Evolutionary conservation across 768 basidiomycete genomes (phyloP).

Genomic region (Tylopilus sp.): DNA sequence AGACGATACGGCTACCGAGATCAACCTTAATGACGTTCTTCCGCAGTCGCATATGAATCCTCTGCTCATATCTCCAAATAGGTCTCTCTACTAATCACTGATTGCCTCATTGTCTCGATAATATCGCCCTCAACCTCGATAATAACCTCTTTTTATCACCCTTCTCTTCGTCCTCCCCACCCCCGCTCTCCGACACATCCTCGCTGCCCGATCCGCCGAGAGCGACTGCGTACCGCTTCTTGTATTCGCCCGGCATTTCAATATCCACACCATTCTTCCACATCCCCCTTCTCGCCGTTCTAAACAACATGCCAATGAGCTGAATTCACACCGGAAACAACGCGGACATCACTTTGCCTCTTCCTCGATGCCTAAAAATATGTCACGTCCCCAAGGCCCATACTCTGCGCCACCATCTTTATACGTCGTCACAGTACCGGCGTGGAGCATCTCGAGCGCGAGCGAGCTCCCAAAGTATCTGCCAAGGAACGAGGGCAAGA

Average conservation of each 20-base stretch:
- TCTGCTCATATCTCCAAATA: too few relatives aligned
- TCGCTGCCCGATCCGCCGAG: conserved; percentile 3
- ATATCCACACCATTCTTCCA: conserved; percentile 54
- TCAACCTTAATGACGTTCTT: neutral
- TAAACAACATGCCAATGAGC: conserved; percentile 24
- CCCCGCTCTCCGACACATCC: neutral
- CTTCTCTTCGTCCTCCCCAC: neutral
- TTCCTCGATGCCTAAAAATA: conserved; percentile 57
- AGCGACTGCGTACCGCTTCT: conserved; percentile 53
- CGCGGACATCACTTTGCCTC: conserved; percentile 55
- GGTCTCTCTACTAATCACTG: neutral
- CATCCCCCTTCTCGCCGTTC: conserved; percentile 65
- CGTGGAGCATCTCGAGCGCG: conserved; percentile 71
- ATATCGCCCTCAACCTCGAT: conserved; percentile 5
- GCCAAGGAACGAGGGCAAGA: conserved; percentile 50
- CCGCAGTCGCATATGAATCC: neutral
- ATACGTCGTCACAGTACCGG: conserved; percentile 76
- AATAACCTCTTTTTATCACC: neutral
- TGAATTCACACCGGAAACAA: neutral
- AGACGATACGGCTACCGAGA: neutral
- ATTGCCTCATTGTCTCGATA: conserved; percentile 1
- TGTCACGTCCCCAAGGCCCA: conserved; percentile 62
- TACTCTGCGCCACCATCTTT: conserved; percentile 78
- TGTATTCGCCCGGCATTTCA: conserved; percentile 80
- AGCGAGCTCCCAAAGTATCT: conserved; percentile 42